These are phyloP conservation scores for Kodamaea laetipori DNA, from an alignment of 805 yeast genomes.

Conservation along the genomic window DNA sequence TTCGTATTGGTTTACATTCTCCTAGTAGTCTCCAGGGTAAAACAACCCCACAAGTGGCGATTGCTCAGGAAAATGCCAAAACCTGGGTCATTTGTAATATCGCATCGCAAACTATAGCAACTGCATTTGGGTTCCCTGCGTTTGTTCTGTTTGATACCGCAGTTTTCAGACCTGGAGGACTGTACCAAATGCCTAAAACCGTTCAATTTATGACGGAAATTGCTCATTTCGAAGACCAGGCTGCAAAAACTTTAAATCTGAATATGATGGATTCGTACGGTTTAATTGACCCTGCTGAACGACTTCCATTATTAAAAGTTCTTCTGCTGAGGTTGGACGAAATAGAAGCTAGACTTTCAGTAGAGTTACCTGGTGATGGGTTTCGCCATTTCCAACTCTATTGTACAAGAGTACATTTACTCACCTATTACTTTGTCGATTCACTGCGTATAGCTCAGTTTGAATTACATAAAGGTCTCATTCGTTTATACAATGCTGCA, in stretches of 20 bases:
- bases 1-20: slow-evolving; percentile 85
- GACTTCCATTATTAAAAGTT: slow-evolving; percentile 72
- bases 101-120: slow-evolving; percentile 86
- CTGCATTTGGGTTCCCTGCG: slow-evolving; percentile 93
- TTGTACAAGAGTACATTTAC: slow-evolving; percentile 77
- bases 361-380: slow-evolving; percentile 57
- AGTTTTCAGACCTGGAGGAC: slow-evolving; percentile 23
- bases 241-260: slow-evolving; percentile 72
- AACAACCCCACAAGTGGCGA: slow-evolving; percentile 36
- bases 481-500: slow-evolving; percentile 79
- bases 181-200: slow-evolving; percentile 51
- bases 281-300: slow-evolving; percentile 64
- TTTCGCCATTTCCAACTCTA: slow-evolving; percentile 67
- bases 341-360: slow-evolving; percentile 57
- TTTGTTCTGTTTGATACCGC: slow-evolving; percentile 81
- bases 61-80: slow-evolving; percentile 73
- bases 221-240: slow-evolving; percentile 83
- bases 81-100: slow-evolving; percentile 96
- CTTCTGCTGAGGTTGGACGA: slow-evolving; percentile 74
- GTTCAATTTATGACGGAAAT: slow-evolving; percentile 79
- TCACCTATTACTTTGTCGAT: slow-evolving; percentile 81
- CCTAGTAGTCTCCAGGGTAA: slow-evolving; percentile 30
- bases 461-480: slow-evolving; percentile 72
- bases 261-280: slow-evolving; percentile 69
- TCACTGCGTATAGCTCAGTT: slow-evolving; percentile 50